These are phyloP conservation scores for Myxozyma neotropica DNA, from an alignment of 805 yeast species.

Conservation along the genomic window DNA sequence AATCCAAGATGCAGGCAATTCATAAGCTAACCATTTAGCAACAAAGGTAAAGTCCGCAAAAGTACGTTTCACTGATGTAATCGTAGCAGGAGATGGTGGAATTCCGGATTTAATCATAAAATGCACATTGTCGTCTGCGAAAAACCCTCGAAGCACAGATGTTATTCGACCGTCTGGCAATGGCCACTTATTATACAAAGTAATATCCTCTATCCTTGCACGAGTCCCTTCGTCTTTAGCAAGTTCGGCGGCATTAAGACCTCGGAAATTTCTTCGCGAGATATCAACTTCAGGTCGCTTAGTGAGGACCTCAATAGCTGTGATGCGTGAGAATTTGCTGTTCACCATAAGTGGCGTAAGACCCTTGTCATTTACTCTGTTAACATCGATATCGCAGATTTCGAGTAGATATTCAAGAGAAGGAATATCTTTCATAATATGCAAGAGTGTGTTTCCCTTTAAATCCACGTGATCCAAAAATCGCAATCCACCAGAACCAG, in stretches of 20 bases:
- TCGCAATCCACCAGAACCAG: conserved; percentile 27
- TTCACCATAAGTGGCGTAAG: conserved; percentile 73
- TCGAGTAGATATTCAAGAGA: conserved; percentile 47
- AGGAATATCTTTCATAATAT: conserved; percentile 58
- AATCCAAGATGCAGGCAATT: conserved; percentile 45
- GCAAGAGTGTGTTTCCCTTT: conserved; percentile 76
- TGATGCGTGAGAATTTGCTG: conserved; percentile 66
- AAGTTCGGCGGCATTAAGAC: conserved; percentile 42
- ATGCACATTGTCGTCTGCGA: conserved; percentile 35
- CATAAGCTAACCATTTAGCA: conserved; percentile 42
- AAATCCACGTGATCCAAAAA: conserved; percentile 67
- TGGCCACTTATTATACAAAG: conserved; percentile 26
- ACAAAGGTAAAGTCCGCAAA: conserved; percentile 42
- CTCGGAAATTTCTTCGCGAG: conserved; percentile 38
- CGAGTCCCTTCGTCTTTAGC: conserved; percentile 40
- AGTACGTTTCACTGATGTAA: conserved; percentile 39
- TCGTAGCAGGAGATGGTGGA: conserved; percentile 19
- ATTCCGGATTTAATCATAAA: conserved; percentile 35
- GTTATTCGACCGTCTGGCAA: conserved; percentile 30
- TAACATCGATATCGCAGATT: conserved; percentile 53
- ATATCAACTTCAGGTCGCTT: conserved; percentile 54
- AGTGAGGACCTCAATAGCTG: conserved; percentile 58
- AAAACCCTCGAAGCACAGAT: conserved; percentile 33
- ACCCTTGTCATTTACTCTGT: conserved; percentile 59
- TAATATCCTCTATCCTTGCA: conserved; percentile 34